Base-by-base conservation (phyloP, 306 rosid genomes). In the Quercus engelmannii region DNA sequence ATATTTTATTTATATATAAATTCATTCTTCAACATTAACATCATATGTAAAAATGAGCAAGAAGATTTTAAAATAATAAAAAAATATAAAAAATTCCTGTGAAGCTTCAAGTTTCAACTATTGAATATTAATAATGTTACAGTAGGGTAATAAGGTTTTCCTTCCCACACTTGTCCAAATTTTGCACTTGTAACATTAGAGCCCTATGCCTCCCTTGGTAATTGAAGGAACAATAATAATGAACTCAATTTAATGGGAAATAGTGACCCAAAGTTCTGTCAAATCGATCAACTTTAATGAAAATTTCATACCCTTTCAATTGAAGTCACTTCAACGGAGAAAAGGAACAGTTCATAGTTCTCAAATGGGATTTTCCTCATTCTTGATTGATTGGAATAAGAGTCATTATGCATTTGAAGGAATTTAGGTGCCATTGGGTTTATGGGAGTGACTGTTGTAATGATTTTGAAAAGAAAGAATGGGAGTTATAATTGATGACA, bases 361-460 rank as follows among this genome's bases (percentile, higher is more conserved):
- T 86, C 59, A 77, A 77, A 80, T 72, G 83, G 69, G 43, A 0
- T 31, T 46, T 18, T 74, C 79, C 68, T 46, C 65, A 80, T 69
- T 80, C 69, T 85, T 88, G 89, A 89, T 85, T 79, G 90, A 87
- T 78, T 33, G 83, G 86, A 85, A 78, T 81, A 49, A 75, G 86
- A 80, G 85, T 75, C 91, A 87, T 89, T 73, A 88, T 82, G 82
- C 17, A 72, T 80, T 65, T 85, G 54, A 69, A 73, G 63, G 75
- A 74, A 54, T 33, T 70, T 51, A 55, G 51, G 76, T 78, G 89
- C 92, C 83, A 86, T 80, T 90, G 80, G 80, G 84, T 69, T 86
- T 83, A 92, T 90, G 98, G 98, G 85, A 65, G 90, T 55, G 76
- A 91, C 98, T 93, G 98, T 91, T 81, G 84, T 82, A 86, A 90